A percentile compares a stretch with the other conserved stretches of the same genome.
Conservation (phyloP, 148 eudicot species). For the Polygonum aviculare region DNA sequence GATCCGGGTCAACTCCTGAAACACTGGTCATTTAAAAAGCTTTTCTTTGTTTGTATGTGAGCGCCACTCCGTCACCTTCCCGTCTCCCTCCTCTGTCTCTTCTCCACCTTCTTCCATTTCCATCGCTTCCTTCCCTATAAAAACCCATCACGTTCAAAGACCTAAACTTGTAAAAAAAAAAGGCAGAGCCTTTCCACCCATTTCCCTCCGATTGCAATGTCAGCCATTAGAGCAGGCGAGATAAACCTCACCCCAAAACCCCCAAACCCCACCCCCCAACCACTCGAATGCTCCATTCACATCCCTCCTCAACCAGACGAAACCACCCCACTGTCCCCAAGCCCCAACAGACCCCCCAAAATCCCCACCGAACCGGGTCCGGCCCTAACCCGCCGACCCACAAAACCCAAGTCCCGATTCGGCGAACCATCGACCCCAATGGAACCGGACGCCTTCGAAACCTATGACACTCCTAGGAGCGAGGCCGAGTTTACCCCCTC, state of each 20-base stretch:
- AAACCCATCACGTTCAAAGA: not conserved
- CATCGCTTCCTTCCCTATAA: not conserved
- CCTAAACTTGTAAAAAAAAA: too few species aligned
- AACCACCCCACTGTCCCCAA: constrained; percentile 14
- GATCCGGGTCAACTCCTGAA: too few species aligned
- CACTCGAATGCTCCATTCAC: constrained; percentile 19
- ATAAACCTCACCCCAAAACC: not conserved
- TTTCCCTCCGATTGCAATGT: not conserved
- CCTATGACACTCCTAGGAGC: constrained; percentile 11
- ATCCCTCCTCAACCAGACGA: constrained; percentile 11
- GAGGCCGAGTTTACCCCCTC: constrained; percentile 4
- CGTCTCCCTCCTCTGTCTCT: not conserved
- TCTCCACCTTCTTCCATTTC: not conserved
- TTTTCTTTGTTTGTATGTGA: not conserved
- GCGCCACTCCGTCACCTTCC: not conserved
- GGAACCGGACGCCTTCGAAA: constrained; percentile 15
- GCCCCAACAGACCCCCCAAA: constrained; percentile 39
- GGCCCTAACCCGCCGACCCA: constrained; percentile 27
- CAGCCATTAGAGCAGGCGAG: constrained; percentile 8
- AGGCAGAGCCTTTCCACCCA: not conserved
- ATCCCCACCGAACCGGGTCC: constrained; percentile 28
- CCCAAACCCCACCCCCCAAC: not conserved
- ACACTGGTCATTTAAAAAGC: not conserved
- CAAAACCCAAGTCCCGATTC: constrained; percentile 60
- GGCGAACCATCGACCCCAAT: constrained; percentile 53